phyloP scores from a whole-genome alignment of 371 early-diverging fungal genomes.

The Ecytonucleospora hepatopenaei region DNA sequence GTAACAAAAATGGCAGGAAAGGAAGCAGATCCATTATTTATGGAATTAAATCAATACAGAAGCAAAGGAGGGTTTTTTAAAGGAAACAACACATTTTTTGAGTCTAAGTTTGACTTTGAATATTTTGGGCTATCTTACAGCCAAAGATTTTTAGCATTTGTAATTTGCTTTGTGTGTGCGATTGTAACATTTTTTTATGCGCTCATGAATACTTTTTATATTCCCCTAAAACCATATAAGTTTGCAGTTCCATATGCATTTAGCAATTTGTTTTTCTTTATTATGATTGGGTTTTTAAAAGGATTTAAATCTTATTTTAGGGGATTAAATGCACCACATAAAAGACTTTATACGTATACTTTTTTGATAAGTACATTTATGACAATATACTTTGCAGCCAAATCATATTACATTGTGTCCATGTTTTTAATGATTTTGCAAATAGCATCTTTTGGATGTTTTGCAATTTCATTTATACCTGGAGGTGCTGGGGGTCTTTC shows the following conservation, averaged over 20 bases:
- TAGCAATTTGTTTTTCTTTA: slow-evolving; percentile 50
- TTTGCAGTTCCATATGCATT: slow-evolving; percentile 53
- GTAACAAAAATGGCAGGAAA: not conserved
- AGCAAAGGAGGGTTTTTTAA: slow-evolving; percentile 25
- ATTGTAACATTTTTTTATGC: slow-evolving; percentile 38
- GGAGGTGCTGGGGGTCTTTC: slow-evolving; percentile 44
- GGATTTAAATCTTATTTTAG: slow-evolving; percentile 52
- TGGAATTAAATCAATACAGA: slow-evolving; percentile 38
- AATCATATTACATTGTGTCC: not conserved
- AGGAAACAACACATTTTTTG: slow-evolving; percentile 30
- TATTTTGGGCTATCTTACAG: slow-evolving; percentile 40
- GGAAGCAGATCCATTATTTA: slow-evolving; percentile 32
- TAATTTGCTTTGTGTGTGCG: slow-evolving; percentile 34
- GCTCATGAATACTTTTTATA: slow-evolving; percentile 27
- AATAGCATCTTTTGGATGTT: slow-evolving; percentile 39
- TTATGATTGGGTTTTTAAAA: slow-evolving; percentile 51
- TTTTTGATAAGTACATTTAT: slow-evolving; percentile 38
- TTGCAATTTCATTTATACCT: slow-evolving; percentile 47
- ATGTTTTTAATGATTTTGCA: slow-evolving; percentile 34
- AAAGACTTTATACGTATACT: slow-evolving; percentile 33
- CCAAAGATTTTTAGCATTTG: slow-evolving; percentile 44
- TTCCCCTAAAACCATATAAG: slow-evolving; percentile 29
- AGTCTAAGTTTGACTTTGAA: slow-evolving; percentile 39
- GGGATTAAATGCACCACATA: slow-evolving; percentile 37
- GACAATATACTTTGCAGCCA: slow-evolving; percentile 36